A percentile compares a stretch with the other conserved stretches of the same genome.
Conservation (phyloP, 2,329 filamentous ascomycete species). For the Westerdykella sp. region DNA sequence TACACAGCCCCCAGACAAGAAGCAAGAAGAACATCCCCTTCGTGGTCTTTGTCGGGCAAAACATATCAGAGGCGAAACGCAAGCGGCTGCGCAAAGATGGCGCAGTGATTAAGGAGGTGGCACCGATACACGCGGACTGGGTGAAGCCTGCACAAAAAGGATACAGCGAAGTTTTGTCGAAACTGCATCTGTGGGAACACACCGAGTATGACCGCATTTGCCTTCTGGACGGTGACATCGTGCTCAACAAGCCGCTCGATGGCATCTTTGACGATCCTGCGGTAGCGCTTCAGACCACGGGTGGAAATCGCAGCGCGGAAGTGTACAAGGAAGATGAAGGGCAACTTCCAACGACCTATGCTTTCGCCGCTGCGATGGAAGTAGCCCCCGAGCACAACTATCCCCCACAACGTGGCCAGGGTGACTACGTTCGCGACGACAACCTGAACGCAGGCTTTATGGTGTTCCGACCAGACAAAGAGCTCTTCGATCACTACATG, state of each 20-base stretch:
- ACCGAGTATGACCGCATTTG: conserved; percentile 26
- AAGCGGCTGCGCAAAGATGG: conserved; percentile 32
- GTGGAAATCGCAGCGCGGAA: conserved; percentile 9
- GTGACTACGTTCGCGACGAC: conserved; percentile 19
- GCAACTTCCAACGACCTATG: conserved; percentile 18
- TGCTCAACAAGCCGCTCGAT: conserved; percentile 23
- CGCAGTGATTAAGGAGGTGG: conserved; percentile 31
- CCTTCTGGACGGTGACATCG: conserved; percentile 32
- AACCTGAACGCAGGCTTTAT: conserved; percentile 34
- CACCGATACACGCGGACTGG: conserved; percentile 28
- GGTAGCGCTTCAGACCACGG: conserved; percentile 17
- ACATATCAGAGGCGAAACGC: conserved; percentile 31
- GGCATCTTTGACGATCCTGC: conserved; percentile 30
- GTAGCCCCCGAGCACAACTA: conserved; percentile 24
- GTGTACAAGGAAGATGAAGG: conserved; percentile 6
- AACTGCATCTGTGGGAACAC: conserved; percentile 33
- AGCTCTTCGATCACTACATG: conserved; percentile 22
- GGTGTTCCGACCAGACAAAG: conserved; percentile 19
- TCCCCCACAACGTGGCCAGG: conserved; percentile 16
- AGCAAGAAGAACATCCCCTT: conserved; percentile 34
- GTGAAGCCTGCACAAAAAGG: conserved; percentile 12
- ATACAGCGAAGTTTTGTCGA: conserved; percentile 34
- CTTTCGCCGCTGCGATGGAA: conserved; percentile 21
- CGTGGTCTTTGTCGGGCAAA: conserved; percentile 33
- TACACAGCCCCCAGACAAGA: conserved; percentile 27